Evolutionary conservation across 768 basidiomycete genomes (phyloP).

Genomic region (Lactifluus hygrophoroides): DNA sequence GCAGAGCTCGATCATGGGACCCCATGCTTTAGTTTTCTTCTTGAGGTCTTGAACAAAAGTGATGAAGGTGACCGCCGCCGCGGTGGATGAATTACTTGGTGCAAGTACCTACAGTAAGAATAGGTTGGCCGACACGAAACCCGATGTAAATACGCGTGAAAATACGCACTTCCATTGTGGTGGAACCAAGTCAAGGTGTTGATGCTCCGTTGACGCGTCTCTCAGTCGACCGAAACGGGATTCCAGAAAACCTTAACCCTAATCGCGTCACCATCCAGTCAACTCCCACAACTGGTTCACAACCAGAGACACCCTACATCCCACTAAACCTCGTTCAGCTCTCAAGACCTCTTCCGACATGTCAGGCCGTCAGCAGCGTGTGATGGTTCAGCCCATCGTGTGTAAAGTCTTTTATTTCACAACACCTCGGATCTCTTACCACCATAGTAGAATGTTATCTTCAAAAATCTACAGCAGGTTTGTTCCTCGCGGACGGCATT

Average conservation of each 20-base stretch:
- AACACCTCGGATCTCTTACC: slow-evolving; percentile 14
- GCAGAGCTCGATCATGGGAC: slow-evolving; percentile 91
- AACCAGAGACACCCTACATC: not conserved
- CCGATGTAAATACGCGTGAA: not conserved
- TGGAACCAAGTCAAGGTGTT: slow-evolving; percentile 18
- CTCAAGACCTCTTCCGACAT: slow-evolving; percentile 39
- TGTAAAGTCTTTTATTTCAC: slow-evolving; percentile 27
- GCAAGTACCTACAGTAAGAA: slow-evolving; percentile 34
- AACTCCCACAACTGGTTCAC: not conserved
- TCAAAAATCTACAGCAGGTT: slow-evolving; percentile 93
- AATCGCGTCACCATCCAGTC: not conserved
- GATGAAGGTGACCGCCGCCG: slow-evolving; percentile 97
- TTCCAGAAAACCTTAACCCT: slow-evolving; percentile 14
- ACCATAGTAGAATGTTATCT: slow-evolving; percentile 77
- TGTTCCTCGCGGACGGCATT: slow-evolving; percentile 4
- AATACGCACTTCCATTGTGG: slow-evolving; percentile 29
- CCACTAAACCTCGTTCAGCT: not conserved
- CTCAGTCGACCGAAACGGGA: slow-evolving; percentile 5
- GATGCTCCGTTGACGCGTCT: slow-evolving; percentile 13
- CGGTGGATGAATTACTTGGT: slow-evolving; percentile 85
- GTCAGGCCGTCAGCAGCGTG: slow-evolving; percentile 89
- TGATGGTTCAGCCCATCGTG: slow-evolving; percentile 99
- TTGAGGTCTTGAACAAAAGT: slow-evolving; percentile 99
- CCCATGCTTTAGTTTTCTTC: slow-evolving; percentile 94
- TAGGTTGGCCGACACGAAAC: slow-evolving; percentile 1